Evolutionary conservation across 257 asterid genomes (phyloP), one percentile per base, ranked within the genome.

Genomic region (Fraxinus anomala): DNA sequence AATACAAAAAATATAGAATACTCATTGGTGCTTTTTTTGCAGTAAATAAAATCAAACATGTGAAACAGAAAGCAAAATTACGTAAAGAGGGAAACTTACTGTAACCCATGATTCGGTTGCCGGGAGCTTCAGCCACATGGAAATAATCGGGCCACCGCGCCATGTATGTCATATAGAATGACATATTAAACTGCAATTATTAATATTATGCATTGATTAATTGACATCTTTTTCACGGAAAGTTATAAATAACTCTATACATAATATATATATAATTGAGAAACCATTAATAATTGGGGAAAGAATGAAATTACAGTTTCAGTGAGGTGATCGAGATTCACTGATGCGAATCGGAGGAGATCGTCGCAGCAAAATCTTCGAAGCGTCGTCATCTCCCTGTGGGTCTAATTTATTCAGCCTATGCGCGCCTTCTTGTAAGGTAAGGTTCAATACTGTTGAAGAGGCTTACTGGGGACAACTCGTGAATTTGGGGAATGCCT

Each of bases 91-190:
- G 68, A 1, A 76, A 87, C 91, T 82, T 73, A 87, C 93, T 87
- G 81, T 87, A 87, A 10, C 90, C 90, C 88, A 87, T 95, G 54
- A 90, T 82, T 76, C 85, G 87, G 76, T 88, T 83, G 51, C 97
- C 98, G 14, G 97, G 96, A 77, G 96, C 96, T 83, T 89, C 96
- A 47, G 98, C 98, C 7, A 93, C 97, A 44, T 93, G 97, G 69
- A 95, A 95, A 82, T 93, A 96, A 81, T 96, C 97, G 4, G 99
- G 99, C 99, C 97, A 96, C 78, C 97, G 89, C 7, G 98, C 98
- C 92, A 96, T 76, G 88, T 96, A 93, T 9, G 97, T 93, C 98
- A 96, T 92, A 70, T 93, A 93, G 80, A 96, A 93, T 69, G 97
- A 81, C 89, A 87, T 87, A 71, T 87, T 87, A 84, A 87, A 87